Base-by-base conservation (phyloP, 805 yeast genomes). In the Zygotorulaspora danielsina region DNA sequence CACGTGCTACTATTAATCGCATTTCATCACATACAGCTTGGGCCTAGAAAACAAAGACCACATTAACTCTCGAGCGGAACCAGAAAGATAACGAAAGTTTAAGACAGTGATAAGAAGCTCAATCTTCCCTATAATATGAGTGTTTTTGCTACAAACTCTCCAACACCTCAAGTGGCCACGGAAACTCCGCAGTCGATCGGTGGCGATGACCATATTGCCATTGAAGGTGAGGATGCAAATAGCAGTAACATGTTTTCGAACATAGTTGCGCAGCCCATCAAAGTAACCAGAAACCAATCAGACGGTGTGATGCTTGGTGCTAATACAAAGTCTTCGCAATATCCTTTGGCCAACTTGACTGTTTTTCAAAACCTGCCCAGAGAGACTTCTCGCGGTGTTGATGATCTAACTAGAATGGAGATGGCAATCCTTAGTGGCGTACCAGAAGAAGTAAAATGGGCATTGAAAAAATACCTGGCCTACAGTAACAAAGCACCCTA, bases 381-480 rank as follows among this genome's bases (percentile, higher is more conserved):
- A 21, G 61, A 58, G 28, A 50, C 63, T 3, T 65, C 67, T 39
- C 70, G 71, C 45, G 95, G 95, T 11, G 73, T 77, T 4, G 78
- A 79, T 33, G 77, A 78, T 38, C 61, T 81, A 46, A 72, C 73
- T 9, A 71, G 96, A 45, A 76, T 87, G 53, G 71, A 72, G 48
- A 72, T 87, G 78, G 78, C 93, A 3, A 71, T 87, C 44, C 69
- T 72, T 44, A 74, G 82, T 13, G 82, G 79, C 1, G 63, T 86
- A 17, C 75, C 70, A 12, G 71, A 73, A 21, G 96, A 87, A 56
- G 71, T 81, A 17, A 78, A 76, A 50, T 84, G 88, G 79, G 81
- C 90, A 3, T 62, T 85, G 40, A 70, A 73, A 33, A 75, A 60
- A 43, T 59, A 59, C 37, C 36, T 61, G 30, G 51, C 59, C 6